Evolutionary conservation across 1,284 basidiomycete genomes (phyloP).

Genomic region (Apiotrichum gracile): DNA sequence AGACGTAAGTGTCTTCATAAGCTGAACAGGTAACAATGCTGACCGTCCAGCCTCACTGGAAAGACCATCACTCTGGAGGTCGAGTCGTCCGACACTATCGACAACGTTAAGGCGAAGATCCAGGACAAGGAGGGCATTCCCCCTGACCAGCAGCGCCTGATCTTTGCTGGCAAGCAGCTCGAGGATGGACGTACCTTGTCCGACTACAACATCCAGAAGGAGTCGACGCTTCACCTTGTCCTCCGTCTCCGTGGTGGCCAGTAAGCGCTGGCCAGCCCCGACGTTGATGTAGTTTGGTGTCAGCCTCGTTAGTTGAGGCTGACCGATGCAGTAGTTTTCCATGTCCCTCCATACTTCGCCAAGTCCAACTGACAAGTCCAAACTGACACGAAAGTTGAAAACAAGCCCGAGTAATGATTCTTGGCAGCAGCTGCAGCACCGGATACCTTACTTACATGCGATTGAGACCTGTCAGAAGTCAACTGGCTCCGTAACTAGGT

Average conservation of each 20-base stretch:
- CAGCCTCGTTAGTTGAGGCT: not conserved
- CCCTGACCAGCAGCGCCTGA: constrained; percentile 87
- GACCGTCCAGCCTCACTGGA: constrained; percentile 47
- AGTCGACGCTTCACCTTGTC: constrained; percentile 49
- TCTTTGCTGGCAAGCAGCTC: constrained; percentile 92
- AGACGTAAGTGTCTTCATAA: constrained; percentile 42
- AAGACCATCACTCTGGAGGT: constrained; percentile 57
- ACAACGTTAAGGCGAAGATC: constrained; percentile 57
- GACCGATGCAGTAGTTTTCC: not conserved
- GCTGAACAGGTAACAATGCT: not conserved
- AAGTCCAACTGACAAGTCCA: not conserved
- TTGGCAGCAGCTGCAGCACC: too few relatives aligned
- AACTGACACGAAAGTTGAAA: not conserved
- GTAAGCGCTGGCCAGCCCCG: constrained; percentile 50
- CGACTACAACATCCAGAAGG: constrained; percentile 65
- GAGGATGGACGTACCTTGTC: constrained; percentile 91
- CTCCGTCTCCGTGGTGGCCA: constrained; percentile 48
- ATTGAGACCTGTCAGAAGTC: too few relatives aligned
- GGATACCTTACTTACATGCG: too few relatives aligned
- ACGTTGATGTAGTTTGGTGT: constrained; percentile 10
- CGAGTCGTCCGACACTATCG: constrained; percentile 57
- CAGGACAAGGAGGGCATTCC: constrained; percentile 67
- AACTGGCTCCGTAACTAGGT: too few relatives aligned
- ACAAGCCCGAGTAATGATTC: too few relatives aligned
- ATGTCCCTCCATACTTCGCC: too few relatives aligned